These are phyloP conservation scores for Polygonum aviculare DNA, from an alignment of 148 eudicot genomes.

Conservation along the genomic window DNA sequence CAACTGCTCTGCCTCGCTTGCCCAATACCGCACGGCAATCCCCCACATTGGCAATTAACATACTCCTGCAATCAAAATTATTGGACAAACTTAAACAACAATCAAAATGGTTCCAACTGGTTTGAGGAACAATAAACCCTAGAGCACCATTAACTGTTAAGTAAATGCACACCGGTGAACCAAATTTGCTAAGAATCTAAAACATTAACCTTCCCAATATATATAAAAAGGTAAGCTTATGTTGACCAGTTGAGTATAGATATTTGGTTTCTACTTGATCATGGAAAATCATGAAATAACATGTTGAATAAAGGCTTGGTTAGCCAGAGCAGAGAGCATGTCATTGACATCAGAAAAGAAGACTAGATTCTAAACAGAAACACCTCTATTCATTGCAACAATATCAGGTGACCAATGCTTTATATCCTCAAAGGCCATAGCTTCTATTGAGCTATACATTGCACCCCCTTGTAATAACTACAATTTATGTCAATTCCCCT, in stretches of 20 bases:
- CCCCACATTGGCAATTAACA: conserved; percentile 54
- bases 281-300: background rate
- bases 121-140: background rate
- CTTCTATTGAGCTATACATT: background rate
- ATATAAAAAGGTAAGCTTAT: background rate
- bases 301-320: background rate
- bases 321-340: background rate
- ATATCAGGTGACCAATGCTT: background rate
- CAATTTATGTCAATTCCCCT: no score
- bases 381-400: background rate
- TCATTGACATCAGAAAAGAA: background rate
- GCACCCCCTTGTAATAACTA: background rate
- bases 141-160: background rate
- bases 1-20: conserved; percentile 52
- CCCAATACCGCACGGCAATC: conserved; percentile 58
- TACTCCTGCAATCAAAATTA: conserved; percentile 18
- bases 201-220: background rate
- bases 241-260: background rate
- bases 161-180: background rate
- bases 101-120: background rate
- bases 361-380: background rate
- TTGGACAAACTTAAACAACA: background rate
- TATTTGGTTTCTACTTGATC: background rate
- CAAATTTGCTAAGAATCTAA: background rate
- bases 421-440: background rate